Percentiles rank a stretch among this genome's conserved stretches.
phyloP scores from a whole-genome alignment of 768 basidiomycete genomes.

The Trametes cubensis region DNA sequence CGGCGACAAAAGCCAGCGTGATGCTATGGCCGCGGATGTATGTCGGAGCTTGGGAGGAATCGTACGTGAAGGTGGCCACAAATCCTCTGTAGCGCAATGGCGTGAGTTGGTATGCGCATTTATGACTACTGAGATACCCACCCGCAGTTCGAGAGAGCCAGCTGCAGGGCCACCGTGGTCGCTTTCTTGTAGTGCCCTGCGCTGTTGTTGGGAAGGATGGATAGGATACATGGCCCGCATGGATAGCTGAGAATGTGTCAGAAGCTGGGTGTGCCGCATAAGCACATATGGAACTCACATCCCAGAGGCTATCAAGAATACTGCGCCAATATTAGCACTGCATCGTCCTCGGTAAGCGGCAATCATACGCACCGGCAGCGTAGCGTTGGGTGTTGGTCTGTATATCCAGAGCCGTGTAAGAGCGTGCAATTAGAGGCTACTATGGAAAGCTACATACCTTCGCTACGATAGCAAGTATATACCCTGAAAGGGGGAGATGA shows the following conservation, averaged over 20 bases:
- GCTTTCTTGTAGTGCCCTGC: constrained; percentile 67
- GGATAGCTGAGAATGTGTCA: constrained; percentile 46
- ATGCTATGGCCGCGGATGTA: constrained; percentile 66
- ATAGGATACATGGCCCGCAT: constrained; percentile 58
- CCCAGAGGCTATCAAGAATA: constrained; percentile 35
- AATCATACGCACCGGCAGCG: constrained; percentile 25
- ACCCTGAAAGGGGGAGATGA: constrained; percentile 20
- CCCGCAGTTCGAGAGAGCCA: constrained; percentile 59
- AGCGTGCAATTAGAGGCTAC: background rate
- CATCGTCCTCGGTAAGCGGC: background rate
- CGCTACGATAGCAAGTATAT: constrained; percentile 31
- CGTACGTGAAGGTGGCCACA: constrained; percentile 64
- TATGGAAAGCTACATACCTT: constrained; percentile 23
- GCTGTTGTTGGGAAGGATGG: constrained; percentile 64
- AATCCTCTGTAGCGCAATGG: constrained; percentile 47
- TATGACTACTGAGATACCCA: constrained; percentile 28
- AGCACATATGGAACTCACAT: constrained; percentile 41
- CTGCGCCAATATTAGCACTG: constrained; percentile 1
- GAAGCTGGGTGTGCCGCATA: background rate
- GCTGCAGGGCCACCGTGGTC: constrained; percentile 55
- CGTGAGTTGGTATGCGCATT: background rate
- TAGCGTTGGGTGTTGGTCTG: constrained; percentile 31
- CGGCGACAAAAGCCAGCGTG: constrained; percentile 52
- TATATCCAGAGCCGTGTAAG: background rate
- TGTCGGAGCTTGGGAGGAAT: constrained; percentile 57